These are phyloP conservation scores for Trichoderma erinaceum DNA, from an alignment of 495 filamentous ascomycete species.

Conservation along the genomic window DNA sequence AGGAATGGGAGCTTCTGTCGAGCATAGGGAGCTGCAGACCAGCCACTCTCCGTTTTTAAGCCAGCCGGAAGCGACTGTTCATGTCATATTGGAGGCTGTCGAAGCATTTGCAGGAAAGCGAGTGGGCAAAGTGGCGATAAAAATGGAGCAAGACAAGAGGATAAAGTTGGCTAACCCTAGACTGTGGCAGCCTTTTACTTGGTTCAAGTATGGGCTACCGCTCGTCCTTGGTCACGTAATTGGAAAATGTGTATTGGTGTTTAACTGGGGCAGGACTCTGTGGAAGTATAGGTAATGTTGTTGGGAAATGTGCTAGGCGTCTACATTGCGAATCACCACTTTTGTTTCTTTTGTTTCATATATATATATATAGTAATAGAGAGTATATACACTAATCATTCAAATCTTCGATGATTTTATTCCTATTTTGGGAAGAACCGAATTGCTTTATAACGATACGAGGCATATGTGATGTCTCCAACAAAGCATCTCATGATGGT, in stretches of 20 bases:
- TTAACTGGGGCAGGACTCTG: background rate
- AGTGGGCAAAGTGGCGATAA: background rate
- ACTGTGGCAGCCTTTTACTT: constrained; percentile 4
- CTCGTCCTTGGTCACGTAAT: background rate
- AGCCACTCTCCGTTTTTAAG: background rate
- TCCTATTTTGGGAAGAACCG: too few relatives aligned
- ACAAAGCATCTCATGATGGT: too few relatives aligned
- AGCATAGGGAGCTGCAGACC: background rate
- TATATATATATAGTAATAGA: background rate
- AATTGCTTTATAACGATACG: too few relatives aligned
- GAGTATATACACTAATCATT: background rate
- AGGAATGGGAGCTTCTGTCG: constrained; percentile 4
- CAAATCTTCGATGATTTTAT: too few relatives aligned
- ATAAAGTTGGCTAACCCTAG: background rate
- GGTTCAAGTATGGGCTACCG: background rate
- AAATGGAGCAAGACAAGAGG: background rate
- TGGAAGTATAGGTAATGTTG: background rate
- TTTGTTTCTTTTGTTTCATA: background rate
- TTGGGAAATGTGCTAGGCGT: background rate
- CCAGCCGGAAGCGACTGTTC: background rate
- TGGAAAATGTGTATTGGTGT: background rate
- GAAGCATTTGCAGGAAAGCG: background rate
- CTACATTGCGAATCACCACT: background rate
- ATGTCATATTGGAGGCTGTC: background rate
- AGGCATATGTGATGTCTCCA: too few relatives aligned